These are phyloP conservation scores for Puccinia hordei DNA, from an alignment of 1,284 basidiomycete species.

Conservation along the genomic window DNA sequence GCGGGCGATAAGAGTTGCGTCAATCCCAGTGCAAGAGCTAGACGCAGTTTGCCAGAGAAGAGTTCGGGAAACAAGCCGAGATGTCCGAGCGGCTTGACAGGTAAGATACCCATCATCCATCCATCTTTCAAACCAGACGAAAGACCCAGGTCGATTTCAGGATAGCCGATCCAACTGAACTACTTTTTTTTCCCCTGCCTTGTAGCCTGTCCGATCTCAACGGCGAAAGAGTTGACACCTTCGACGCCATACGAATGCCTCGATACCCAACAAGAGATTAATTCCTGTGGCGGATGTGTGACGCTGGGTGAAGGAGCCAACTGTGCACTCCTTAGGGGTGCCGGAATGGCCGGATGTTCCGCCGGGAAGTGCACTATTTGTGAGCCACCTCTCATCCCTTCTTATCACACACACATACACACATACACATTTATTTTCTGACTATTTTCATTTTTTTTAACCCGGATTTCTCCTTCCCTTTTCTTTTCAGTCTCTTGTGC, in stretches of 20 bases:
- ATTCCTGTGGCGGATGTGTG: constrained; percentile 15
- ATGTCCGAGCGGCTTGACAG: not conserved
- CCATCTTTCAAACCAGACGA: no score
- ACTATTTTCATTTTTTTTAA: no score
- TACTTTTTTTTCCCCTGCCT: not conserved
- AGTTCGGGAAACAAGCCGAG: not conserved
- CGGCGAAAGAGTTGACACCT: not conserved
- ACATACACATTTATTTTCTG: no score
- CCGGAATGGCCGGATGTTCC: not conserved
- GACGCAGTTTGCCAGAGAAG: not conserved
- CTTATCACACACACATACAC: no score
- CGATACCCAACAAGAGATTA: constrained; percentile 6
- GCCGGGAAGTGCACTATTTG: constrained; percentile 13
- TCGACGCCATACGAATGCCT: constrained; percentile 17
- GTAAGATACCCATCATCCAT: not conserved
- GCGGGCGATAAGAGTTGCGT: constrained; percentile 12
- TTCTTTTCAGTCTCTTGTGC: not conserved
- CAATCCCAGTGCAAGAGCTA: not conserved
- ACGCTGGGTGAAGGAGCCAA: constrained; percentile 1
- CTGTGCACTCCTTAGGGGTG: not conserved
- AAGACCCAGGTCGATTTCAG: no score
- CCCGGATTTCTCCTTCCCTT: not conserved
- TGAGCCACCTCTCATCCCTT: no score
- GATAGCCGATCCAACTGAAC: not conserved
- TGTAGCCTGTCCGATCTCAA: constrained; percentile 23